Base-by-base conservation (phyloP, 108 stramenopile genomes). In the Cyclotella distinguenda region DNA sequence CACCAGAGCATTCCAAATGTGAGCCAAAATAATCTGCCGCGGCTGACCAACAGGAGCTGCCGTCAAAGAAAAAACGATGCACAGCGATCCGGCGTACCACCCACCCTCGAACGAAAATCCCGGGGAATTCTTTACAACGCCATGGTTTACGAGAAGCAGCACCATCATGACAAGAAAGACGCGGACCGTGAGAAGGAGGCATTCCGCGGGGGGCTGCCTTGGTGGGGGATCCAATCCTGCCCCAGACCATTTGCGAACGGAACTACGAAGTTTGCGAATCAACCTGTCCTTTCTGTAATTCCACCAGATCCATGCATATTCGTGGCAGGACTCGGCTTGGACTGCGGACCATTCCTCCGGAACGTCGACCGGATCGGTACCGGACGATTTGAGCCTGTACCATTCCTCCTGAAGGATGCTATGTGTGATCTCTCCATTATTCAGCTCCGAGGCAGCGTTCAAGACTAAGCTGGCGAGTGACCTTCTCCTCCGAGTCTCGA, bases 11-110 rank as follows among this genome's bases (percentile, higher is more conserved):
- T 61, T 70, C 69, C 50, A 70, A 10, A 61, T 15, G 31, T 70
- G 69, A n/a, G 60, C 69, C 33, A 42, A 42, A 15, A 66, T 34
- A n/a, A 74, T 60, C 13, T 66, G 64, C n/a, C 44, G 2, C 1
- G 72, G 72, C 22, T 74, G 72, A 0, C 72, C 72, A 0, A 74
- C 72, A 0, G 72, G 72, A 22, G 72, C 72, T n/a, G 72, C 49
- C 16, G 72, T 74, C 51, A 74, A 66, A 33, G 72, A 57, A 60
- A 66, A 74, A 3, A 66, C 19, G 21, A 74, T 61, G 36, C 64
- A 66, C 6, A 74, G 19, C 0, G 72, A 42, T 5, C 50, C 18
- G 11, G 52, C 11, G 18, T 58, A 74, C 72, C 72, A 66, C 5
- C 16, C 56, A 8, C 49, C 58, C 1, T 64, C 54, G 26, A 64